Evolutionary conservation across 2,329 filamentous ascomycete species (phyloP), one percentile per base, ranked within the genome.

Genomic region (Hymenoscyphus albidus): DNA sequence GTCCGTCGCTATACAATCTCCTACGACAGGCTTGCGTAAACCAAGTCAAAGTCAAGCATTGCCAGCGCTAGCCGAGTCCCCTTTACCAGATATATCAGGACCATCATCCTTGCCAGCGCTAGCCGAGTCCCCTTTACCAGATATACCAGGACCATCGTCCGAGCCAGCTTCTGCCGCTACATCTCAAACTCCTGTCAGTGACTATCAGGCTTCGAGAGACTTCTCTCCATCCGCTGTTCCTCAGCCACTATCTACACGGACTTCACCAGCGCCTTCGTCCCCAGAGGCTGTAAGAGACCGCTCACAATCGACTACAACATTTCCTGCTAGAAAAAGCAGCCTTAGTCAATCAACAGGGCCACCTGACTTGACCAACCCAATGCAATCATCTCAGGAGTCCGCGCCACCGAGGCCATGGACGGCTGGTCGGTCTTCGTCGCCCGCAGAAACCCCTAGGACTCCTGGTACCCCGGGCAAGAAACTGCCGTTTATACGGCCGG

Each of bases 401-500:
- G 35, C 63, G 38, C 44, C 67, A 32, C 63, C 71, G 32, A 70
- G 68, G 31, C 74, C 77, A 12, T 77, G 75, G 75, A 66, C 71
- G 39, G 76, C 78, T 12, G 42, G 51, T 44, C 62, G 64, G 61
- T 64, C 72, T n/a, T 40, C 66, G 16, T 81, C 81, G 7, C 80
- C 81, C 7, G 73, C 74, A 56, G 74, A 70, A 62, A 66, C 64
- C 57, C 66, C 74, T 22, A 71, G 68, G 38, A 73, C 78, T 18
- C 70, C 77, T 38, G 70, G 74, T 60, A 70, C 74, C 60, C 77
- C 67, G 1, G 74, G 78, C 59, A 88, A 87, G 70, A 75, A 85
- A 0, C 77, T 85, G 22, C 83, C 87, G 0, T 88, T 94, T 69
- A 82, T 92, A 63, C 83, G 90, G 44, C 90, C 92, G 1, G 85